A percentile compares a stretch with the other conserved stretches of the same genome.
Evolutionary conservation across 768 basidiomycete species (phyloP).

Genomic region (Pisolithus microcarpus): DNA sequence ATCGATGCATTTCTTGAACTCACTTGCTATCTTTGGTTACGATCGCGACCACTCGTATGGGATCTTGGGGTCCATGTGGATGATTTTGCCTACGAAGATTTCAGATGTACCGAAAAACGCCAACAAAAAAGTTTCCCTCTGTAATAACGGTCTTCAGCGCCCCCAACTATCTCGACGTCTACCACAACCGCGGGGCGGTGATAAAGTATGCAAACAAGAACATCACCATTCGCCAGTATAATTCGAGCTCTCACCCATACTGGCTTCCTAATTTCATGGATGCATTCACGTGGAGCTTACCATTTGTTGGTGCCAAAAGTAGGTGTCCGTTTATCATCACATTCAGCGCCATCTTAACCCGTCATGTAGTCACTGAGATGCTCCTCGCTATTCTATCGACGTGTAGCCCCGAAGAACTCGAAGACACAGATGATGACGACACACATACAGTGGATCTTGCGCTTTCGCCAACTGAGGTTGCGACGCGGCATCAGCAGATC

Average conservation of each 20-base stretch:
- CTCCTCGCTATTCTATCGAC: constrained; percentile 88
- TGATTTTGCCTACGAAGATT: constrained; percentile 39
- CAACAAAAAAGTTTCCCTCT: constrained; percentile 90
- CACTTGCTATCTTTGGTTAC: neutral
- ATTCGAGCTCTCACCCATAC: constrained; percentile 75
- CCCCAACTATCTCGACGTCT: constrained; percentile 95
- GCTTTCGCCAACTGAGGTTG: constrained; percentile 35
- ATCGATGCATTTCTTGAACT: neutral
- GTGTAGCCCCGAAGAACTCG: constrained; percentile 90
- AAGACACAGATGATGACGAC: constrained; percentile 46
- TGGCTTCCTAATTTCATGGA: constrained; percentile 99
- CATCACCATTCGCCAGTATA: constrained; percentile 91
- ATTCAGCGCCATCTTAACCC: neutral
- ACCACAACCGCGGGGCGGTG: constrained; percentile 94
- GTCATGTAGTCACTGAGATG: constrained; percentile 85
- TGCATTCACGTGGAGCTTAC: constrained; percentile 97
- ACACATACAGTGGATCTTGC: constrained; percentile 21
- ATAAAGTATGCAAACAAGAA: constrained; percentile 98
- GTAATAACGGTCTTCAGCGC: constrained; percentile 98
- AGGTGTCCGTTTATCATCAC: constrained; percentile 19
- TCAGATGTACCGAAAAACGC: constrained; percentile 93
- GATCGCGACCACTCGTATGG: neutral
- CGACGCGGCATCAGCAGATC: constrained; percentile 66
- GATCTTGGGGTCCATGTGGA: neutral
- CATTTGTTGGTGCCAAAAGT: constrained; percentile 98